Conservation (phyloP, 306 rosid species). For the Pachyrhizus erosus region DNA sequence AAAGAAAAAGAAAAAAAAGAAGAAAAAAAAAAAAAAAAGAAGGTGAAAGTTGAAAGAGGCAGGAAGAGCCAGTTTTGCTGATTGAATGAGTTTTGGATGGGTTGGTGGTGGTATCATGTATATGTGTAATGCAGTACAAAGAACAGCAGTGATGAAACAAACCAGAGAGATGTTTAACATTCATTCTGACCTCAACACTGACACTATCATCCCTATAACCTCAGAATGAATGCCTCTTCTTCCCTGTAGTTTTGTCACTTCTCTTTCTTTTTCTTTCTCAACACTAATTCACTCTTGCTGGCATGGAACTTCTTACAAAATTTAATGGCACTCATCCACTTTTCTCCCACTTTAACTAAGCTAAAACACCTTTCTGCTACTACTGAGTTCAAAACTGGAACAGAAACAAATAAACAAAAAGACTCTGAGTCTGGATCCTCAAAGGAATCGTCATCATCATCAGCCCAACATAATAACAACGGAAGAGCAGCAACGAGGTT, state of each 20-base stretch:
- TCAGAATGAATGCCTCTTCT: too few relatives aligned
- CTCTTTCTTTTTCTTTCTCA: too few relatives aligned
- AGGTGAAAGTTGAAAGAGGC: not conserved
- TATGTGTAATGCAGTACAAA: constrained; percentile 38
- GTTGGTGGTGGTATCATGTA: constrained; percentile 7
- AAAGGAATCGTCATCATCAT: constrained; percentile 43
- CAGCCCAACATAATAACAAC: not conserved
- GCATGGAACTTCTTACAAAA: too few relatives aligned
- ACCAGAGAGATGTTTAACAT: constrained; percentile 59
- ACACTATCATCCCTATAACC: too few relatives aligned
- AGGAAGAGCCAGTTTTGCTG: not conserved
- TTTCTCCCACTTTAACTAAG: too few relatives aligned
- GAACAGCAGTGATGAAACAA: constrained; percentile 57
- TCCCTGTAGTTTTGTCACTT: too few relatives aligned
- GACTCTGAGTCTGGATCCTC: constrained; percentile 81
- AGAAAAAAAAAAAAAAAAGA: not conserved
- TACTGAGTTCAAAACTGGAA: too few relatives aligned
- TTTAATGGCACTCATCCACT: too few relatives aligned
- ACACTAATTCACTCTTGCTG: too few relatives aligned
- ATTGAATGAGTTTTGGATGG: constrained; percentile 37
- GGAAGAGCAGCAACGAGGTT: not conserved
- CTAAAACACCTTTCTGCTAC: too few relatives aligned
- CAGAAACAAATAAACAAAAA: not conserved
- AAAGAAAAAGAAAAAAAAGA: too few relatives aligned
- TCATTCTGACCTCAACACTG: not conserved